Conservation (phyloP, 768 basidiomycete genomes). For the Crucibulum laeve region DNA sequence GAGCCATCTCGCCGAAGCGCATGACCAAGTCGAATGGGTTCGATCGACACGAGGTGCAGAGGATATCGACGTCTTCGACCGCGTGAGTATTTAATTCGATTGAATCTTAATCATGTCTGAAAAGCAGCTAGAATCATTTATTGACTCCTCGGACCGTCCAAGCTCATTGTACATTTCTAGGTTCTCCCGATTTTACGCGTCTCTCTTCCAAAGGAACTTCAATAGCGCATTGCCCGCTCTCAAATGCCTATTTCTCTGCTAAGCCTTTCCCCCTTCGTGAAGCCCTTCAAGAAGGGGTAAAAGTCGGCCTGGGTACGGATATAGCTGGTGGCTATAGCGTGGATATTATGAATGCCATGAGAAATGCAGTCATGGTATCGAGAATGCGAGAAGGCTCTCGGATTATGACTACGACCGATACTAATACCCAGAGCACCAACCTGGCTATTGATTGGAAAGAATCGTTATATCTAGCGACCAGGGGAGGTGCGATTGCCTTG, state of each 20-base stretch:
- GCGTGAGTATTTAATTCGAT: conserved; percentile 33
- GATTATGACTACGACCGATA: conserved; percentile 20
- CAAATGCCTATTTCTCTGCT: conserved; percentile 83
- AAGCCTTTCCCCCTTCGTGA: conserved; percentile 67
- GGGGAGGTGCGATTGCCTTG: conserved; percentile 72
- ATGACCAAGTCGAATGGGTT: conserved; percentile 75
- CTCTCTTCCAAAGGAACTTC: conserved; percentile 50
- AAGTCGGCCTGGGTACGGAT: conserved; percentile 81
- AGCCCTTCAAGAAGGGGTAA: conserved; percentile 58
- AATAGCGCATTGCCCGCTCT: conserved; percentile 85
- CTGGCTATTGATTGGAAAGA: conserved; percentile 79
- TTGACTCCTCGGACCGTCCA: conserved; percentile 67
- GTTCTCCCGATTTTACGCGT: conserved; percentile 41
- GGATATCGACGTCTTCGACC: conserved; percentile 75
- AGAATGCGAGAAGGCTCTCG: conserved; percentile 58
- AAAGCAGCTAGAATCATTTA: conserved; percentile 45
- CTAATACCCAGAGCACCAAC: conserved; percentile 1
- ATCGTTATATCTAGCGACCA: conserved; percentile 74
- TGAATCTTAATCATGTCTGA: background rate
- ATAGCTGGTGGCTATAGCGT: conserved; percentile 82
- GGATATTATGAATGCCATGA: conserved; percentile 77
- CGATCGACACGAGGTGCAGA: conserved; percentile 49
- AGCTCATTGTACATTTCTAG: conserved; percentile 86
- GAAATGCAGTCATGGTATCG: conserved; percentile 70
- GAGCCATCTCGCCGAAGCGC: conserved; percentile 80